Conservation (phyloP, 2,329 filamentous ascomycete species). For the Verticillium tricorpus region DNA sequence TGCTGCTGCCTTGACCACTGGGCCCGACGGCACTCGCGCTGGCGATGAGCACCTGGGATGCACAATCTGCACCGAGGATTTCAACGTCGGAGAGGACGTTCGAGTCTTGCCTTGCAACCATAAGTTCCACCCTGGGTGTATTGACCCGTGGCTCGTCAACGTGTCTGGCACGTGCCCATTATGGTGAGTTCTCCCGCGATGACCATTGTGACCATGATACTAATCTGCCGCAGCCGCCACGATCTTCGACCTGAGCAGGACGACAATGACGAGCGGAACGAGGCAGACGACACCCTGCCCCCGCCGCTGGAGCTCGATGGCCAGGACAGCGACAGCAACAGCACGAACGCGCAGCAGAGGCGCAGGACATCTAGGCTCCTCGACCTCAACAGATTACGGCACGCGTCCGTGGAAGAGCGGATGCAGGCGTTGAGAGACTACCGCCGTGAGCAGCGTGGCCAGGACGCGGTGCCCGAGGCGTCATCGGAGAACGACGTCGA, state of each 20-base stretch:
- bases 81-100: conserved; percentile 61
- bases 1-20: not conserved
- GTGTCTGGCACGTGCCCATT: conserved; percentile 66
- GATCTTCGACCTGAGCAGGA: conserved; percentile 42
- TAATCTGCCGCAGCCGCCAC: conserved; percentile 40
- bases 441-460: conserved; percentile 32
- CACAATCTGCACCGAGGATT: conserved; percentile 68
- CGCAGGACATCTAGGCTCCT: conserved; percentile 48
- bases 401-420: conserved; percentile 58
- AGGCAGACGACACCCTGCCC: conserved; percentile 22
- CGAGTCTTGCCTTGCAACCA: conserved; percentile 64
- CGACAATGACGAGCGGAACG: conserved; percentile 14
- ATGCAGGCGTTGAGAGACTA: conserved; percentile 53
- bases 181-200: conserved; percentile 47
- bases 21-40: not conserved
- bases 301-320: conserved; percentile 37
- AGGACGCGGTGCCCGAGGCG: conserved; percentile 17
- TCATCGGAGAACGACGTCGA: conserved; percentile 21
- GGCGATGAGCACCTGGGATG: conserved; percentile 47
- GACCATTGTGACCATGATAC: not conserved
- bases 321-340: conserved; percentile 25
- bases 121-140: conserved; percentile 63
- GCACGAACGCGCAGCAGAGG: conserved; percentile 25
- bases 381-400: conserved; percentile 52
- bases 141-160: conserved; percentile 67